phyloP scores from a whole-genome alignment of 73 alveolate species.

The Durusdinium trenchii region DNA sequence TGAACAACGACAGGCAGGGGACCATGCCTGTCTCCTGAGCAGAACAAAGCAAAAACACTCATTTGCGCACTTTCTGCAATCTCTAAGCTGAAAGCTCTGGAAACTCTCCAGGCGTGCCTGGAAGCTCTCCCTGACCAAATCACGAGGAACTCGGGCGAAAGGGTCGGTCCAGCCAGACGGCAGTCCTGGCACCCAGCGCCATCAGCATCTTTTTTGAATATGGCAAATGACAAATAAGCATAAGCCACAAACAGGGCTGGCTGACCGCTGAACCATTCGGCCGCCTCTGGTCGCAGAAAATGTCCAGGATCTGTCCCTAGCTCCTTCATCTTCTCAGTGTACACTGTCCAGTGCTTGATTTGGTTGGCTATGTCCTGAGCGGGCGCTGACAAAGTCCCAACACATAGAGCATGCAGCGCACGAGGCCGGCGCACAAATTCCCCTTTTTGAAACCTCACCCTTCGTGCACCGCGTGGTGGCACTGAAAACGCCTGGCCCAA shows the following conservation, averaged over 20 bases:
- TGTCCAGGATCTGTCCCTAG: not conserved
- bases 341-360: not conserved
- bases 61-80: too few species aligned
- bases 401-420: not conserved
- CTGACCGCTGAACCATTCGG: conserved; percentile 13
- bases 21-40: too few species aligned
- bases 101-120: too few species aligned
- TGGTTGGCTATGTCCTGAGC: conserved; percentile 10
- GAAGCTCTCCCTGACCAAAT: too few species aligned
- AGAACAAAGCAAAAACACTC: too few species aligned
- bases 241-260: not conserved
- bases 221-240: too few species aligned
- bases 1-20: too few species aligned
- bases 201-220: too few species aligned
- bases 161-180: too few species aligned
- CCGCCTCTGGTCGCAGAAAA: not conserved
- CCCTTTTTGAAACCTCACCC: not conserved
- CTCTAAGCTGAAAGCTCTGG: too few species aligned
- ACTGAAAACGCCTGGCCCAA: not conserved
- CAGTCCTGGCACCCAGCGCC: too few species aligned
- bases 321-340: not conserved
- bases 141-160: too few species aligned
- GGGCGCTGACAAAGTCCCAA: not conserved
- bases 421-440: not conserved
- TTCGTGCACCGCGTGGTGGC: not conserved